phyloP scores from a whole-genome alignment of 1,284 basidiomycete species.

The Moesziomyces parantarcticus region DNA sequence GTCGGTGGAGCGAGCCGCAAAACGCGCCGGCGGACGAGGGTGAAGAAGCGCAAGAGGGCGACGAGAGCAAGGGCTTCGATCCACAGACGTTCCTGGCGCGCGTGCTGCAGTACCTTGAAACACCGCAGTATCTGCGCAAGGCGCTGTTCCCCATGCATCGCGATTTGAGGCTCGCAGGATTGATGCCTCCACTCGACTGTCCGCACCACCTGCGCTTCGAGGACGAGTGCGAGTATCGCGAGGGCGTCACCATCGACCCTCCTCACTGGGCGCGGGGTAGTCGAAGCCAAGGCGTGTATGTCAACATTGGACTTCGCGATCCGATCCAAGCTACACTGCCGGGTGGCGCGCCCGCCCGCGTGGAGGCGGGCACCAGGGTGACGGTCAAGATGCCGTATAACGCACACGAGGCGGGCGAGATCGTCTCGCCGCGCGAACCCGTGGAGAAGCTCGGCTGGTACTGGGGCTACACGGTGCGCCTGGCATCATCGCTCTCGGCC shows the following conservation, averaged over 20 bases:
- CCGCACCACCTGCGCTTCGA: slow-evolving; percentile 66
- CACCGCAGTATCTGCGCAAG: slow-evolving; percentile 67
- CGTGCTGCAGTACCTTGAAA: slow-evolving; percentile 67
- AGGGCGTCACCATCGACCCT: slow-evolving; percentile 57
- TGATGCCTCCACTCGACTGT: slow-evolving; percentile 66
- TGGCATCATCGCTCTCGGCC: slow-evolving; percentile 46
- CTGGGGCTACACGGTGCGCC: slow-evolving; percentile 66
- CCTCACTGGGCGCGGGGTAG: slow-evolving; percentile 37
- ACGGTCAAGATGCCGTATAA: slow-evolving; percentile 56
- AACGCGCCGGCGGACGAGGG: slow-evolving; percentile 9
- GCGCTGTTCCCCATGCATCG: slow-evolving; percentile 66
- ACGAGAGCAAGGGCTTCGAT: slow-evolving; percentile 34
- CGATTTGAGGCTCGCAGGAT: slow-evolving; percentile 63
- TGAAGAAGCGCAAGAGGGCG: slow-evolving; percentile 1
- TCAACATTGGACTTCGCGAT: slow-evolving; percentile 63
- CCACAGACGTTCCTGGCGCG: slow-evolving; percentile 60
- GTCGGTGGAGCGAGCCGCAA: slow-evolving; percentile 10
- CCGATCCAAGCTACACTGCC: slow-evolving; percentile 43
- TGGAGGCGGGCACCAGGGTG: slow-evolving; percentile 52
- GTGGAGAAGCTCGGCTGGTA: slow-evolving; percentile 56
- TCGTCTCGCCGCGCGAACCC: slow-evolving; percentile 63
- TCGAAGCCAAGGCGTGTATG: slow-evolving; percentile 29
- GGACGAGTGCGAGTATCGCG: slow-evolving; percentile 61
- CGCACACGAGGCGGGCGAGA: slow-evolving; percentile 4
- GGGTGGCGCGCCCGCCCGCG: background rate